Conservation (phyloP, 2,329 filamentous ascomycete species). For the Calonectria montana region DNA sequence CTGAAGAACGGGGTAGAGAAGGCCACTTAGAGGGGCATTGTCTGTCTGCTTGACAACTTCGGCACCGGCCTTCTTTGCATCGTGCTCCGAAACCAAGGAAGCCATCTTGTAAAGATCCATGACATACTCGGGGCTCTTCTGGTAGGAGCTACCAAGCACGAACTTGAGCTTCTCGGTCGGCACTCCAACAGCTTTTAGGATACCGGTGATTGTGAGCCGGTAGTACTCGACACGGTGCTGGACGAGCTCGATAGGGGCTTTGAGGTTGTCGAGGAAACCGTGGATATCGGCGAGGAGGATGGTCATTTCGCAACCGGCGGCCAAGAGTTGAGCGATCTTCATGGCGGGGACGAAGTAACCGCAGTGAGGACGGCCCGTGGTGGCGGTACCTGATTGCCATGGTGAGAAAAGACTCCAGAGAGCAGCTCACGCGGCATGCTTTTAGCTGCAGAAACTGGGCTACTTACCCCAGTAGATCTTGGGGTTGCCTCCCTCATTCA, state of each 20-base stretch:
- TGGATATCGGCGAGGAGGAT: slow-evolving; percentile 82
- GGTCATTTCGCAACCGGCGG: slow-evolving; percentile 84
- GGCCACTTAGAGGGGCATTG: slow-evolving; percentile 73
- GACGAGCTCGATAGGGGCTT: slow-evolving; percentile 90
- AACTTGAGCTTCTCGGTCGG: slow-evolving; percentile 84
- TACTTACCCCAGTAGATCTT: slow-evolving; percentile 84
- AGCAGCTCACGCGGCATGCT: background rate
- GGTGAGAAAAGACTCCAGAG: background rate
- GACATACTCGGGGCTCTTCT: slow-evolving; percentile 77
- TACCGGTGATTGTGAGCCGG: slow-evolving; percentile 76
- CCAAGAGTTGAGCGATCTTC: slow-evolving; percentile 89
- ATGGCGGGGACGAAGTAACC: slow-evolving; percentile 91
- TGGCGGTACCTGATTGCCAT: slow-evolving; percentile 74
- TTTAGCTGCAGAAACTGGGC: background rate
- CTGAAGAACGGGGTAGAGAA: slow-evolving; percentile 71
- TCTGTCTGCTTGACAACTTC: slow-evolving; percentile 94
- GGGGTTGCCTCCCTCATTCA: slow-evolving; percentile 76
- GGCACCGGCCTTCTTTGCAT: slow-evolving; percentile 89
- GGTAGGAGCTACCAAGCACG: slow-evolving; percentile 86
- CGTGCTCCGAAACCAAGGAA: slow-evolving; percentile 77
- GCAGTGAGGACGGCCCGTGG: slow-evolving; percentile 88
- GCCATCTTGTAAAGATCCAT: slow-evolving; percentile 89
- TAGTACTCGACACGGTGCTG: slow-evolving; percentile 88
- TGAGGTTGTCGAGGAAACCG: slow-evolving; percentile 84
- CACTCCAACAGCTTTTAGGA: slow-evolving; percentile 83